Percentiles rank a stretch among this genome's conserved stretches.
These are phyloP conservation scores for Nemania sp. DNA, from an alignment of 2,329 filamentous ascomycete genomes.

Conservation along the genomic window DNA sequence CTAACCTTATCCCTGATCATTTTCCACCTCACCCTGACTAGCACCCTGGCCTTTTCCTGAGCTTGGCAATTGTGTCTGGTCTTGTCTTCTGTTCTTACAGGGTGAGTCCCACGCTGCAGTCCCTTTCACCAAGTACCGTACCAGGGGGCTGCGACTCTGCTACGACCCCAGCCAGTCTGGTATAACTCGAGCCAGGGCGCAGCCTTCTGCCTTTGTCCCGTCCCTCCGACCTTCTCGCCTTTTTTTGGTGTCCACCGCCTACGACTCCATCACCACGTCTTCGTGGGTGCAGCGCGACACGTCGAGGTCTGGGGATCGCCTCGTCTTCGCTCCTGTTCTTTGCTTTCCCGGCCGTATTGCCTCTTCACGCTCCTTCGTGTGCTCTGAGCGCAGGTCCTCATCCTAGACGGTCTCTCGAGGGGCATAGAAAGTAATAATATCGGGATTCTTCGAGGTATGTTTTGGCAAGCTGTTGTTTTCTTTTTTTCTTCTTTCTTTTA, in stretches of 20 bases:
- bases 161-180: slow-evolving; percentile 12
- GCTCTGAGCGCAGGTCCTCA: neutral
- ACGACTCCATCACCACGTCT: slow-evolving; percentile 15
- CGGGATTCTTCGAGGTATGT: slow-evolving; percentile 14
- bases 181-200: slow-evolving; percentile 28
- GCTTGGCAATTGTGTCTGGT: slow-evolving; percentile 17
- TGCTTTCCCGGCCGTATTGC: slow-evolving; percentile 5
- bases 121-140: slow-evolving; percentile 9
- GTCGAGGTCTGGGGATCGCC: slow-evolving; percentile 21
- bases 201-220: slow-evolving; percentile 24
- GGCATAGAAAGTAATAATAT: neutral
- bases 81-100: slow-evolving; percentile 15
- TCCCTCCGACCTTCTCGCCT: slow-evolving; percentile 18
- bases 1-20: slow-evolving; percentile 24
- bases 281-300: slow-evolving; percentile 24
- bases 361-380: slow-evolving; percentile 11
- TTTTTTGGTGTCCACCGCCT: slow-evolving; percentile 16
- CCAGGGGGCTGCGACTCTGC: slow-evolving; percentile 7
- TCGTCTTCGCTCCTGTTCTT: slow-evolving; percentile 23
- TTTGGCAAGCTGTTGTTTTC: neutral
- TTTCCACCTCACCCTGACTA: slow-evolving; percentile 12
- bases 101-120: slow-evolving; percentile 24
- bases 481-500: neutral
- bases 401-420: slow-evolving; percentile 1
- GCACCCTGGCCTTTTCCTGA: slow-evolving; percentile 12